phyloP scores from a whole-genome alignment of 208 protist species.

The Herpetomonas muscarum region DNA sequence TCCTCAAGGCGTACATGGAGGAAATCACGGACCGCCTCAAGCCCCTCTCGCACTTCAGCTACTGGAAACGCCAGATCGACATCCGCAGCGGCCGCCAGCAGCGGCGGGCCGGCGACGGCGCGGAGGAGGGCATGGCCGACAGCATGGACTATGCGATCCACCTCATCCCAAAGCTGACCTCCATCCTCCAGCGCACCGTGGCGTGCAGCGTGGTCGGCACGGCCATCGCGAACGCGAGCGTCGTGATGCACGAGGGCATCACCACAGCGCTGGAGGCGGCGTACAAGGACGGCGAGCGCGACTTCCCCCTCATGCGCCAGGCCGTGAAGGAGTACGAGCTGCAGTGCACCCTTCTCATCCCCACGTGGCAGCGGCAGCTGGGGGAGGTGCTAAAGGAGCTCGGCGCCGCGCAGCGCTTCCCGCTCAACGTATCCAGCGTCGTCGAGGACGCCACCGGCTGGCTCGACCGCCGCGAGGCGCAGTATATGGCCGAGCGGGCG shows the following conservation, averaged over 20 bases:
- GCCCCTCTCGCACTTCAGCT: conserved; percentile 38
- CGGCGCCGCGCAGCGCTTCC: conserved; percentile 63
- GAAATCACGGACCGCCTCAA: conserved; percentile 63
- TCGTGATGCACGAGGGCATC: conserved; percentile 60
- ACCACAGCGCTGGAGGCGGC: conserved; percentile 47
- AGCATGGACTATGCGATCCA: conserved; percentile 67
- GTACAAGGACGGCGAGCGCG: conserved; percentile 38
- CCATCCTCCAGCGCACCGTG: conserved; percentile 65
- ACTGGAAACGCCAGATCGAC: conserved; percentile 67
- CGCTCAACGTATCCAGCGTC: conserved; percentile 39
- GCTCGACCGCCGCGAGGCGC: conserved; percentile 45
- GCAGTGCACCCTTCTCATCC: conserved; percentile 42
- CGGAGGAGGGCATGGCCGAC: conserved; percentile 36
- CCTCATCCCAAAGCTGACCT: conserved; percentile 57
- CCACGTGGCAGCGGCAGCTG: conserved; percentile 63
- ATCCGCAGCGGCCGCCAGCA: conserved; percentile 19
- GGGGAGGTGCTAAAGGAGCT: conserved; percentile 39
- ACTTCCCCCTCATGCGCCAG: conserved; percentile 53
- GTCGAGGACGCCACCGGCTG: conserved; percentile 52
- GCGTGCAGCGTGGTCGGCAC: conserved; percentile 74
- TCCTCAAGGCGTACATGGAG: conserved; percentile 52
- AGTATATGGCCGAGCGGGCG: conserved; percentile 33
- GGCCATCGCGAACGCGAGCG: conserved; percentile 53
- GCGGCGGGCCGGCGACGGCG: conserved; percentile 6
- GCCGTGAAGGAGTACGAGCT: conserved; percentile 57